Base-by-base conservation (phyloP, 1,284 basidiomycete genomes). In the Coniophora puteana region DNA sequence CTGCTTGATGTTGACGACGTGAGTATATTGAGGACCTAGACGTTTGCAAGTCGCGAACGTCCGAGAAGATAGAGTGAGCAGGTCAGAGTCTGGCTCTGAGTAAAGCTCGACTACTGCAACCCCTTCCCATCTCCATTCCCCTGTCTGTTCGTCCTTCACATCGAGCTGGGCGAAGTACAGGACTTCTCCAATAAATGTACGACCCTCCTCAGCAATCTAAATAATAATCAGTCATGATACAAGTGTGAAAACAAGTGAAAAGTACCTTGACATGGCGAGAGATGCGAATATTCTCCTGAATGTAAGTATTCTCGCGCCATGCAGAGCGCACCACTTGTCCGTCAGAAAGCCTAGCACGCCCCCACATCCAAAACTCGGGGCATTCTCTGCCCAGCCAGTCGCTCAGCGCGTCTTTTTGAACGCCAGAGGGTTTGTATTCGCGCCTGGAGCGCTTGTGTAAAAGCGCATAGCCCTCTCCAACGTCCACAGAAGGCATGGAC, bases 31-130 rank as follows among this genome's bases (percentile, higher is more conserved):
- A n/a, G 33, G 21, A n/a, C n/a, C n/a, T n/a, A n/a, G n/a, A n/a
- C n/a, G 45, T 13, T 25, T 18, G 34, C 51, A 60, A 5, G 50
- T 47, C 22, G 40, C 47, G 8, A 63, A 28, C 8, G 60, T 58
- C 1, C 45, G 29, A 26, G 18, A 47, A 1, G 60, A 62, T 7
- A 41, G 30, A 5, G 29, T 10, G 3, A 57, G 41, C 3, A 61
- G 45, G 2, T 32, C 38, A 8, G 13, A 12, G 35, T 59, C 48
- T 1, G 57, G 58, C 3, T 35, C 11, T 1, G 42, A 46, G 38
- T 48, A 61, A 1, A 50, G 3, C n/a, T 47, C 48, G 4, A 57
- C 42, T 1, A 61, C 20, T 0, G 55, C 55, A 29, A 56, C 11
- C 5, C 20, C 3, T 39, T 28, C 4, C 27, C 17, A 20, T 39